phyloP scores from a whole-genome alignment of 176 grass and related monocot genomes.

The Triticum monococcum region DNA sequence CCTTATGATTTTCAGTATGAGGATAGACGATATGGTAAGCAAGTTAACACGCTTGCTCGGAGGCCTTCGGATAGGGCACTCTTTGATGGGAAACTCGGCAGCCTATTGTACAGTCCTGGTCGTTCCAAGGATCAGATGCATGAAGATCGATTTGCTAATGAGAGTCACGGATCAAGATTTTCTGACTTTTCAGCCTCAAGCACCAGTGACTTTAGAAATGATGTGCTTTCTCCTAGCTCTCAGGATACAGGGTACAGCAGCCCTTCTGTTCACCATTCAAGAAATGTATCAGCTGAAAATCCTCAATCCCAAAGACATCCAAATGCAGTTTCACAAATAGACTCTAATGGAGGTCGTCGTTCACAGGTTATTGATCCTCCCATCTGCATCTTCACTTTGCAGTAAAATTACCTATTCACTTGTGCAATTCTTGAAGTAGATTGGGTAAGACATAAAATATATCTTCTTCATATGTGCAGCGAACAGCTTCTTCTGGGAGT shows the following conservation, averaged over 20 bases:
- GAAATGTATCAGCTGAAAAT: constrained; percentile 56
- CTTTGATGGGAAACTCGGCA: constrained; percentile 67
- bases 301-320: constrained; percentile 36
- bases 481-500: constrained; percentile 83
- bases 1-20: constrained; percentile 98
- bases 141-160: constrained; percentile 89
- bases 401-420: constrained; percentile 28
- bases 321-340: constrained; percentile 30
- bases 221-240: constrained; percentile 74
- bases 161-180: constrained; percentile 79
- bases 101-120: constrained; percentile 69
- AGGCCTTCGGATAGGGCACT: constrained; percentile 70
- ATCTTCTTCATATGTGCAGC: constrained; percentile 54
- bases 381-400: constrained; percentile 13
- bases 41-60: constrained; percentile 59
- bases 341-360: constrained; percentile 32
- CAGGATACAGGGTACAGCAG: constrained; percentile 64
- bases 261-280: constrained; percentile 54
- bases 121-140: constrained; percentile 47
- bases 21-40: constrained; percentile 90
- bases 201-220: constrained; percentile 62
- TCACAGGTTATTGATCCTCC: constrained; percentile 53
- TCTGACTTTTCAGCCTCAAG: constrained; percentile 96
- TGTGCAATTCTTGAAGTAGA: constrained; percentile 8
- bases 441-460: constrained; percentile 19